These are phyloP conservation scores for Sarocladium brachiariae DNA, from an alignment of 2,329 filamentous ascomycete genomes.

Conservation along the genomic window DNA sequence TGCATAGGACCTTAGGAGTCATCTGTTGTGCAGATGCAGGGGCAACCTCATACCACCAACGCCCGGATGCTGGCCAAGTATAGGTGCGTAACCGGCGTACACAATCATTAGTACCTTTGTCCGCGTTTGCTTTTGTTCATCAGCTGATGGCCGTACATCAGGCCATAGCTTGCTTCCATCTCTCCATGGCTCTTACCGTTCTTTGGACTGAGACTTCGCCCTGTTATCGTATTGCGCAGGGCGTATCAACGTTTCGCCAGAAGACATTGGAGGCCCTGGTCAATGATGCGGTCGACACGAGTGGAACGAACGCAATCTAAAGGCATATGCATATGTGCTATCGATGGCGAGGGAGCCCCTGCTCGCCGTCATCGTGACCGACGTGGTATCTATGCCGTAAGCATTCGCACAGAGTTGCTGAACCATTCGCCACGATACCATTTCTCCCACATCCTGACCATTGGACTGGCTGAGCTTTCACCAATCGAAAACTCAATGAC, in stretches of 20 bases:
- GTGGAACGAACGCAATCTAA: not conserved
- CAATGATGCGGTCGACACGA: too few species aligned
- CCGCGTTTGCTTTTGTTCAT: not conserved
- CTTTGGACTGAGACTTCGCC: too few species aligned
- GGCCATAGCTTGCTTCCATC: not conserved
- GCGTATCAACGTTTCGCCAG: not conserved
- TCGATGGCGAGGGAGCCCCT: not conserved
- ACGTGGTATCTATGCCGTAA: constrained; percentile 5
- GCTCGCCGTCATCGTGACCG: not conserved
- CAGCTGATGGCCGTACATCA: not conserved
- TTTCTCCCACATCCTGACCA: not conserved
- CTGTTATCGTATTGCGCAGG: not conserved
- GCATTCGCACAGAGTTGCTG: not conserved
- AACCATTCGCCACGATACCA: not conserved
- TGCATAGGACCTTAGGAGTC: not conserved
- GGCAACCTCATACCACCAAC: not conserved
- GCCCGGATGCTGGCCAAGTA: not conserved
- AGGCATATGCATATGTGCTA: not conserved
- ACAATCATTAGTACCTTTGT: not conserved
- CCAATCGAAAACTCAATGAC: not conserved
- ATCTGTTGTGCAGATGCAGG: constrained; percentile 3
- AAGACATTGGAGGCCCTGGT: too few species aligned
- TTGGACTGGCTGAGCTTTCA: not conserved
- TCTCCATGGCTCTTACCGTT: too few species aligned
- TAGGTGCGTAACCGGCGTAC: not conserved